Conservation (phyloP, 805 yeast species). For the Yarrowia sp. region DNA sequence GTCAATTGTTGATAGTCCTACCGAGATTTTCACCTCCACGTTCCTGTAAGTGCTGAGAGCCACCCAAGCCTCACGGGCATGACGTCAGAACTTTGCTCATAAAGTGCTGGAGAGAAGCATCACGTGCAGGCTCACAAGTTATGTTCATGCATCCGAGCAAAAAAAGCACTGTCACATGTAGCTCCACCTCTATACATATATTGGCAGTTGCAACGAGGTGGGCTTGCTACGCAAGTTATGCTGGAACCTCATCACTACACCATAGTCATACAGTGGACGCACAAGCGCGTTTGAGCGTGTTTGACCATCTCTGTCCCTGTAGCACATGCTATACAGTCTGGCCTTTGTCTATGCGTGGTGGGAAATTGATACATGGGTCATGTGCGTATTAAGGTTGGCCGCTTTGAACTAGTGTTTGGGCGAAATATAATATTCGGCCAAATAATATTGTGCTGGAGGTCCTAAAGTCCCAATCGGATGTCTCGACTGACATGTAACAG, state of each 20-base stretch:
- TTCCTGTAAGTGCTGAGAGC: no score
- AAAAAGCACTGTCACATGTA: background rate
- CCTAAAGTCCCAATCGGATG: background rate
- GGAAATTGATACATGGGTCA: slow-evolving; percentile 16
- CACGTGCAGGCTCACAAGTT: background rate
- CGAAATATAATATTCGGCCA: background rate
- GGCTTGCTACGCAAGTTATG: background rate
- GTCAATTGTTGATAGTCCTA: no score
- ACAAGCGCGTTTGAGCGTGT: background rate
- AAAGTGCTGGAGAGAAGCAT: background rate
- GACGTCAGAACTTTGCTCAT: background rate
- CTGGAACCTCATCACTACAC: background rate
- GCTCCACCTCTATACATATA: background rate
- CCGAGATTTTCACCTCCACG: no score
- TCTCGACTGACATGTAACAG: background rate
- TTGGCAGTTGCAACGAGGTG: background rate
- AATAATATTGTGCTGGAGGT: background rate
- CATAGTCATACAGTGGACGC: background rate
- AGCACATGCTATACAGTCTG: background rate
- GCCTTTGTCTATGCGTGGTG: background rate
- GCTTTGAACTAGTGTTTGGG: background rate
- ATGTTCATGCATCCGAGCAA: background rate
- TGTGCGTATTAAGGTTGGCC: background rate
- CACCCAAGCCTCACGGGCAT: background rate
- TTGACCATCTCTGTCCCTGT: background rate